Evolutionary conservation across 805 yeast species (phyloP), one percentile per base, ranked within the genome.

Genomic region (Saccharomycopsis schoenii): DNA sequence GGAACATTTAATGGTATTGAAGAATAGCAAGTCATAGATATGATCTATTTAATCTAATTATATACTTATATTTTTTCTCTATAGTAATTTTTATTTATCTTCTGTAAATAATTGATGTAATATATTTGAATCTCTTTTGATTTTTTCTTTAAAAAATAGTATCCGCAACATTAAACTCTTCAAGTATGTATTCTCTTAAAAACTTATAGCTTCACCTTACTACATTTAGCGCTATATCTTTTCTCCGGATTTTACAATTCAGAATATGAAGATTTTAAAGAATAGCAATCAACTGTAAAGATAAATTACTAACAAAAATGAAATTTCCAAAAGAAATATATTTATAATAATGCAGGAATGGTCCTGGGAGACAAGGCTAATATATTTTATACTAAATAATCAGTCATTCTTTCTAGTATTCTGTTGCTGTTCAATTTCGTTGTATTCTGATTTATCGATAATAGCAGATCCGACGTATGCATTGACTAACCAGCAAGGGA

Each of bases 401-500:
- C 25, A 39, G 11, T 55, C 25, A 19, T 55, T 9, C 14, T 29
- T 56, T 40, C 2, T 54, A n/a, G 3, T 34, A 25, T 57, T 50
- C 29, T 62, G 60, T 34, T 62, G 57, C 39, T 42, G 42, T 9
- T 58, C 63, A 25, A 47, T 37, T 1, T 55, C 57, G 6, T 60
- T 58, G n/a, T 61, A 61, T 47, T 60, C 64, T 10, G 59, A 54
- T 24, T 63, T 64, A 39, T 63, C 61, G 55, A 61, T 59, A 10
- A 63, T 55, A 9, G 58, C 24, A 2, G 61, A 39, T 5, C 64
- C 66, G n/a, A 29, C 14, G 19, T 58, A 25, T 3, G 72, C 70
- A 12, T 74, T 66, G 15, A 74, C 67, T 2, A 83, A 54, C 98
- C 98, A 93, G 4, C 84, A 79, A 2, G 97, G 96, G 43, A 85